phyloP scores from a whole-genome alignment of 139 green algal species.

The Chlorella sorokiniana region DNA sequence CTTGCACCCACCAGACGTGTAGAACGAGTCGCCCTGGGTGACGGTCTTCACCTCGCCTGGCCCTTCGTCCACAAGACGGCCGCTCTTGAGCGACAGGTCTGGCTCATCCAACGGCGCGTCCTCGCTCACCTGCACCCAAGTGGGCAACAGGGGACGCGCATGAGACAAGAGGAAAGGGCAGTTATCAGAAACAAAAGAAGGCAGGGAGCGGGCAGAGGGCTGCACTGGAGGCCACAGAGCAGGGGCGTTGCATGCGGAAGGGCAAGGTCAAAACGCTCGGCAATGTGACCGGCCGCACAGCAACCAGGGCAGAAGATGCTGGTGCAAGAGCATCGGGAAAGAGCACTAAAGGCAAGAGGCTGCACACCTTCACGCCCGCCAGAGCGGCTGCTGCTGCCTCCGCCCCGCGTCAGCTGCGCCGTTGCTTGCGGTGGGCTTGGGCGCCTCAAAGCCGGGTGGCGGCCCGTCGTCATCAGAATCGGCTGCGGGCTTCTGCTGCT shows the following conservation, averaged over 20 bases:
- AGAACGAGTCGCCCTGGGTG: conserved; percentile 67
- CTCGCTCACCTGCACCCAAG: neutral
- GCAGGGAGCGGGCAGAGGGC: neutral
- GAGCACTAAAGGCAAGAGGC: too few species aligned
- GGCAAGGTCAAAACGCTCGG: too few species aligned
- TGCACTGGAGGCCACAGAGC: too few species aligned
- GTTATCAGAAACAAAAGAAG: neutral
- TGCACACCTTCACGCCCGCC: conserved; percentile 9
- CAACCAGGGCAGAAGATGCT: too few species aligned
- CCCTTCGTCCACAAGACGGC: conserved; percentile 46
- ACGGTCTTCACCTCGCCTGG: conserved; percentile 57
- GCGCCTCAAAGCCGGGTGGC: conserved; percentile 52
- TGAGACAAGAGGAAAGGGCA: neutral
- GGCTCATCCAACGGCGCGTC: conserved; percentile 55
- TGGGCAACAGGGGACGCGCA: too few species aligned
- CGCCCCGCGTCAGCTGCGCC: neutral
- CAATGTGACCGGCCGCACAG: too few species aligned
- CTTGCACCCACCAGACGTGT: conserved; percentile 56
- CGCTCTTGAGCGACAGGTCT: conserved; percentile 61
- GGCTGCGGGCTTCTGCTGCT: neutral
- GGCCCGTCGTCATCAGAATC: conserved; percentile 11
- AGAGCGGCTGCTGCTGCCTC: conserved; percentile 28
- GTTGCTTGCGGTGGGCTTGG: neutral
- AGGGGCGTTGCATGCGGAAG: too few species aligned
- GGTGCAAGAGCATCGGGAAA: too few species aligned